Conservation (phyloP, 345 rosid genomes). For the Lepidium africanum region DNA sequence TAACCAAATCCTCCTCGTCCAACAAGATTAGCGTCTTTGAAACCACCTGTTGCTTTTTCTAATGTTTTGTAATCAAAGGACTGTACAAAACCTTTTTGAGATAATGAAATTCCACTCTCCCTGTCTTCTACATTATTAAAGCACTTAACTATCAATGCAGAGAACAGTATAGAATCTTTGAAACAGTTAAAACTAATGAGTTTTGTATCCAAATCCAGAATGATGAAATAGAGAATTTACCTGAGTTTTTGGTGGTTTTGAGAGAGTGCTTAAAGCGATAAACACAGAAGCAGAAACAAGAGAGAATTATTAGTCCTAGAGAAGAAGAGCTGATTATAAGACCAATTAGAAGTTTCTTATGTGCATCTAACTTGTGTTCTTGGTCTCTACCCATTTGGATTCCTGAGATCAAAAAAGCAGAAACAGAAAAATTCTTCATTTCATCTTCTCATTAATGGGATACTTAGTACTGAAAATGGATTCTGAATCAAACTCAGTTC, state of each 20-base stretch:
- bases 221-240: constrained; percentile 22
- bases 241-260: constrained; percentile 41
- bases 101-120: constrained; percentile 38
- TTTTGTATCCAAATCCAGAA: background rate
- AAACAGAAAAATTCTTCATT: background rate
- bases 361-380: constrained; percentile 39
- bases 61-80: constrained; percentile 47
- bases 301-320: constrained; percentile 20
- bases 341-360: constrained; percentile 39
- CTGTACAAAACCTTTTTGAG: constrained; percentile 36
- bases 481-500: too few species aligned
- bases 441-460: background rate
- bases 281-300: constrained; percentile 11
- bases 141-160: constrained; percentile 11
- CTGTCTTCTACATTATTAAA: constrained; percentile 4
- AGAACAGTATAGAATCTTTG: background rate
- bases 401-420: constrained; percentile 37
- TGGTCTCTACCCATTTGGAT: constrained; percentile 32
- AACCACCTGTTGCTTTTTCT: constrained; percentile 66
- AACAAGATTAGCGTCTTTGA: constrained; percentile 53
- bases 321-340: constrained; percentile 51
- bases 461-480: background rate
- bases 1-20: constrained; percentile 88
- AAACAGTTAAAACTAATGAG: background rate
- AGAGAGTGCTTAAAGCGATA: constrained; percentile 27